Percentiles rank a stretch among this genome's conserved stretches.
These are phyloP conservation scores for Volutella citrinella DNA, from an alignment of 2,329 filamentous ascomycete genomes.

Conservation along the genomic window DNA sequence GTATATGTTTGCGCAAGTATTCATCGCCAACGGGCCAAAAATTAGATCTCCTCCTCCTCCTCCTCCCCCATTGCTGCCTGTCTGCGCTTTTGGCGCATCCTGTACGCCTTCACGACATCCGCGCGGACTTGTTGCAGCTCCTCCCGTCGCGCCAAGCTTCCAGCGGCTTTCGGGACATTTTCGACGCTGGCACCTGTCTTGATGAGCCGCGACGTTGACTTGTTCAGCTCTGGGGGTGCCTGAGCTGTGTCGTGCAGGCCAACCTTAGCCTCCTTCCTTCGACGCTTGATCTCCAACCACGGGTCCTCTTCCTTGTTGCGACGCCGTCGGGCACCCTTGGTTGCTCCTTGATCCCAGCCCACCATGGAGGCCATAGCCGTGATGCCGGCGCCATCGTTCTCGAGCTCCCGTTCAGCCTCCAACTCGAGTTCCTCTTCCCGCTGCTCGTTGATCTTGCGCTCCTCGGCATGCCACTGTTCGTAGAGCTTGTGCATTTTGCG, in stretches of 20 bases:
- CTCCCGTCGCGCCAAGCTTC: conserved; percentile 38
- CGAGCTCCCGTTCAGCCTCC: conserved; percentile 61
- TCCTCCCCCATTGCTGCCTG: no score
- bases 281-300: conserved; percentile 71
- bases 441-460: conserved; percentile 59
- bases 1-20: no score
- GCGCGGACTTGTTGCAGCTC: conserved; percentile 34
- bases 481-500: conserved; percentile 78
- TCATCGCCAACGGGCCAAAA: no score
- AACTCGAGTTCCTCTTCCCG: conserved; percentile 64
- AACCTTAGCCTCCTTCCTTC: conserved; percentile 54
- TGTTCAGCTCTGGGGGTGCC: conserved; percentile 72
- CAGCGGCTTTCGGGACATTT: conserved; percentile 36
- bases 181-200: conserved; percentile 34
- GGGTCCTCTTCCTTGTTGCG: conserved; percentile 61
- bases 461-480: conserved; percentile 71
- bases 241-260: conserved; percentile 61
- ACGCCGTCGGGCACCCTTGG: no score
- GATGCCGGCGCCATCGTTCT: conserved; percentile 52
- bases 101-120: conserved; percentile 37
- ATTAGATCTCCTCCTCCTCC: no score
- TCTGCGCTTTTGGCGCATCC: conserved; percentile 36
- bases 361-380: conserved; percentile 36
- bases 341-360: conserved; percentile 38
- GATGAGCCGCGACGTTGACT: conserved; percentile 34